These are phyloP conservation scores for Penicillium robsamsonii DNA, from an alignment of 495 filamentous ascomycete species.

Conservation along the genomic window DNA sequence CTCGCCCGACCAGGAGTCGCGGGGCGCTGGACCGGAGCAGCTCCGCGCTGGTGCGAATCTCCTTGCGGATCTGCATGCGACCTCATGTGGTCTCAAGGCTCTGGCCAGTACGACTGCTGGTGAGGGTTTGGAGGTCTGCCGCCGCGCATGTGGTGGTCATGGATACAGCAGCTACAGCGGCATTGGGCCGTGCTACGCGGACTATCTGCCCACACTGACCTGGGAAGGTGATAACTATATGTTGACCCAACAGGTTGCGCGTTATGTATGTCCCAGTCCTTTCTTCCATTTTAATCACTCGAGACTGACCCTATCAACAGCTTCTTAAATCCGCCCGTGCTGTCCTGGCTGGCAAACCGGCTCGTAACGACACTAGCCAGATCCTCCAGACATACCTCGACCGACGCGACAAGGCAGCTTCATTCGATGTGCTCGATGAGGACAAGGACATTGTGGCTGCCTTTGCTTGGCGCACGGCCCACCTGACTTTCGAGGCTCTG, in stretches of 20 bases:
- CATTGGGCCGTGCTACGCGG: constrained; percentile 64
- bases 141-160: constrained; percentile 71
- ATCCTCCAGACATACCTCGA: constrained; percentile 59
- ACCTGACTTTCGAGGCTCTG: constrained; percentile 67
- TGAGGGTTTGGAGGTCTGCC: constrained; percentile 67
- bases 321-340: constrained; percentile 63
- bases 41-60: constrained; percentile 61
- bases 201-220: constrained; percentile 67
- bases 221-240: constrained; percentile 73
- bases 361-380: constrained; percentile 55
- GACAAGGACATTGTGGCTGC: constrained; percentile 64
- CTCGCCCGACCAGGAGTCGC: constrained; percentile 38
- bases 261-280: constrained; percentile 49
- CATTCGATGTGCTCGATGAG: constrained; percentile 62
- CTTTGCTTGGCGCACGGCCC: constrained; percentile 68
- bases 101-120: constrained; percentile 64
- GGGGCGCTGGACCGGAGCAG: constrained; percentile 65
- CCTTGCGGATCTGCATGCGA: constrained; percentile 70
- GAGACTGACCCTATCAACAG: constrained; percentile 20
- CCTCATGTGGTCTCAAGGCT: constrained; percentile 71
- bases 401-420: constrained; percentile 62
- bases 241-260: constrained; percentile 74
- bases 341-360: constrained; percentile 54
- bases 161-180: constrained; percentile 69
- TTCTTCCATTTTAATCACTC: background rate